A percentile compares a stretch with the other conserved stretches of the same genome.
phyloP scores from a whole-genome alignment of 352 stramenopile species.

The Pythium oligandrum region DNA sequence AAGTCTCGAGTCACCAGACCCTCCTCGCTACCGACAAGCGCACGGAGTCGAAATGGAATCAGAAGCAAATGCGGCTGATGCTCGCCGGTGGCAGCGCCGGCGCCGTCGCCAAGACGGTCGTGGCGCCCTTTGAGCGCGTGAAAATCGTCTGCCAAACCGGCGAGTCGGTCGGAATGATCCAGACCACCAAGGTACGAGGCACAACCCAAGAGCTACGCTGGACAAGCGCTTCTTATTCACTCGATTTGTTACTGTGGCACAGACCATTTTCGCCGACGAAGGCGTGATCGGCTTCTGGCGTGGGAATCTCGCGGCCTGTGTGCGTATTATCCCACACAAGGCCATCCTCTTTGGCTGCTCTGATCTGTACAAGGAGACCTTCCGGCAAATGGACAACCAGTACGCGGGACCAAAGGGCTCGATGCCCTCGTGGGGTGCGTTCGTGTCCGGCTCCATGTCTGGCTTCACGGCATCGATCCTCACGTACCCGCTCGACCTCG shows the following conservation, averaged over 20 bases:
- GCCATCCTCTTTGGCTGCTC: slow-evolving; percentile 81
- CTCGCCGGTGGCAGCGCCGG: slow-evolving; percentile 60
- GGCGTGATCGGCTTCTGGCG: slow-evolving; percentile 68
- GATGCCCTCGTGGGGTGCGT: slow-evolving; percentile 52
- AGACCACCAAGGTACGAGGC: slow-evolving; percentile 34
- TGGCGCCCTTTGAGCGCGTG: slow-evolving; percentile 76
- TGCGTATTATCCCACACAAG: slow-evolving; percentile 78
- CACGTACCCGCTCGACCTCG: slow-evolving; percentile 84
- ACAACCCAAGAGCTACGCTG: neutral
- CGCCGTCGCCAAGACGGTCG: slow-evolving; percentile 77
- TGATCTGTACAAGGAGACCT: slow-evolving; percentile 83
- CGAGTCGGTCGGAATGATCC: slow-evolving; percentile 71
- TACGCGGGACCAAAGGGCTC: slow-evolving; percentile 17
- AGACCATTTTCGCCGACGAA: slow-evolving; percentile 53
- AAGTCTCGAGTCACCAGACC: too few species aligned
- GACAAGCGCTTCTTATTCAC: neutral
- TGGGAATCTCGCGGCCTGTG: slow-evolving; percentile 67
- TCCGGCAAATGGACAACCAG: slow-evolving; percentile 26
- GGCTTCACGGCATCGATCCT: slow-evolving; percentile 82
- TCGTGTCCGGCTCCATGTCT: slow-evolving; percentile 64
- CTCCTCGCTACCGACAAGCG: neutral
- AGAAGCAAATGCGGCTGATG: slow-evolving; percentile 65
- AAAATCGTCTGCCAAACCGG: slow-evolving; percentile 84
- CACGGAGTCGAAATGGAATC: slow-evolving; percentile 37
- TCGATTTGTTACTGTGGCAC: slow-evolving; percentile 1